Conservation (phyloP, 805 yeast genomes). For the Spathaspora hagerdaliae region DNA sequence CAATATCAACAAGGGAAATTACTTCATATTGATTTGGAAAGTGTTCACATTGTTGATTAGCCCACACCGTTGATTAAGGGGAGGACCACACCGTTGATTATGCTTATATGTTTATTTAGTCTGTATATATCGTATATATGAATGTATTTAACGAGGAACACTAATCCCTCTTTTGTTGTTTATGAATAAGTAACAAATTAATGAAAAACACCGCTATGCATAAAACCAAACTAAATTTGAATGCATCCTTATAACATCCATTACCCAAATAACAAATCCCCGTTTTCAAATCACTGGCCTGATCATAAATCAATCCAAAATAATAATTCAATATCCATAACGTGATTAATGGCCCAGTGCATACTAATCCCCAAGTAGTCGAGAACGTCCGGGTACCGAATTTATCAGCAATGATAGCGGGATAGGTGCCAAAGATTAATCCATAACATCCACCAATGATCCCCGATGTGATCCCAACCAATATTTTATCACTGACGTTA, state of each 20-base stretch:
- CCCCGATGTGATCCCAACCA: slow-evolving; percentile 47
- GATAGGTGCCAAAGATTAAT: slow-evolving; percentile 66
- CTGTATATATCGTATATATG: background rate
- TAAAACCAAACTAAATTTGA: slow-evolving; percentile 25
- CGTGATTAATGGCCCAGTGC: slow-evolving; percentile 63
- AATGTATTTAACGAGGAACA: background rate
- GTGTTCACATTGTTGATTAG: slow-evolving; percentile 36
- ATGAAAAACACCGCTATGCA: slow-evolving; percentile 19
- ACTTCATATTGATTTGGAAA: slow-evolving; percentile 42
- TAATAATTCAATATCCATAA: slow-evolving; percentile 51
- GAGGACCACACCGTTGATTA: background rate
- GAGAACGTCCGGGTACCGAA: slow-evolving; percentile 68
- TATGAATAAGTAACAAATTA: slow-evolving; percentile 21
- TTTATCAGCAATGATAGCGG: slow-evolving; percentile 69
- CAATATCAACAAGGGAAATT: slow-evolving; percentile 39
- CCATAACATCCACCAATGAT: slow-evolving; percentile 68
- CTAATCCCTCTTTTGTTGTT: slow-evolving; percentile 10
- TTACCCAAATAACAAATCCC: slow-evolving; percentile 37
- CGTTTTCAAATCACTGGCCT: slow-evolving; percentile 33
- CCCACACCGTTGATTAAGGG: background rate
- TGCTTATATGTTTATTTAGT: background rate
- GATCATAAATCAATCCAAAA: slow-evolving; percentile 55
- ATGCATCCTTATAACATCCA: slow-evolving; percentile 35
- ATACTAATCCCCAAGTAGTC: slow-evolving; percentile 71
- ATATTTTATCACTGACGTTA: slow-evolving; percentile 22